Evolutionary conservation across 441 rosid genomes (phyloP).

Genomic region (Erodium texanum): DNA sequence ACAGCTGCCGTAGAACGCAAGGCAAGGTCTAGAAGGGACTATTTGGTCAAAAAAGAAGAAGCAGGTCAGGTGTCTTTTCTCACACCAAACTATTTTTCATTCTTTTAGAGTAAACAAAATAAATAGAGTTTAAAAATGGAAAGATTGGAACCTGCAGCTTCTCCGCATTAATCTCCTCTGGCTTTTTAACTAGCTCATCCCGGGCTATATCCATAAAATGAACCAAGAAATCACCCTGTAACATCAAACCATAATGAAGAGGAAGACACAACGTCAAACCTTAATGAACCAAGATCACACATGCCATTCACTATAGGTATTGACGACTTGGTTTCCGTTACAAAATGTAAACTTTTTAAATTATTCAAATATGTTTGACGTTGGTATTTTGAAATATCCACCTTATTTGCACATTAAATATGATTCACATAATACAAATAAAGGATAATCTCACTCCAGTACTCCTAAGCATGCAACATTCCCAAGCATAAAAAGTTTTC

Average conservation of each 20-base stretch:
- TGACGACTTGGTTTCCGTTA: neutral
- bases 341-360: too few species aligned
- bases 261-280: conserved; percentile 18
- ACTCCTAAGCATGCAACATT: too few species aligned
- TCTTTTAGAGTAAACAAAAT: conserved; percentile 7
- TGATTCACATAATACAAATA: neutral
- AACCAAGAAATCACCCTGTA: conserved; percentile 94
- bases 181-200: conserved; percentile 79
- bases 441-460: too few species aligned
- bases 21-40: conserved; percentile 98
- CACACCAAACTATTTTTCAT: neutral
- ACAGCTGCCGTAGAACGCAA: conserved; percentile 93
- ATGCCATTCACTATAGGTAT: neutral
- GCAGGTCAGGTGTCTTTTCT: conserved; percentile 19
- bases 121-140: neutral
- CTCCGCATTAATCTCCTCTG: conserved; percentile 76
- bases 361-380: too few species aligned
- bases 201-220: conserved; percentile 97
- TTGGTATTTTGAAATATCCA: too few species aligned
- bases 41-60: conserved; percentile 7
- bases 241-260: conserved; percentile 15
- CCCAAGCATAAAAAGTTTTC: too few species aligned
- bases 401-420: neutral
- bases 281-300: conserved; percentile 10
- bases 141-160: conserved; percentile 65